These are phyloP conservation scores for Malus hybrid DNA, from an alignment of 331 rosid genomes.

Conservation along the genomic window DNA sequence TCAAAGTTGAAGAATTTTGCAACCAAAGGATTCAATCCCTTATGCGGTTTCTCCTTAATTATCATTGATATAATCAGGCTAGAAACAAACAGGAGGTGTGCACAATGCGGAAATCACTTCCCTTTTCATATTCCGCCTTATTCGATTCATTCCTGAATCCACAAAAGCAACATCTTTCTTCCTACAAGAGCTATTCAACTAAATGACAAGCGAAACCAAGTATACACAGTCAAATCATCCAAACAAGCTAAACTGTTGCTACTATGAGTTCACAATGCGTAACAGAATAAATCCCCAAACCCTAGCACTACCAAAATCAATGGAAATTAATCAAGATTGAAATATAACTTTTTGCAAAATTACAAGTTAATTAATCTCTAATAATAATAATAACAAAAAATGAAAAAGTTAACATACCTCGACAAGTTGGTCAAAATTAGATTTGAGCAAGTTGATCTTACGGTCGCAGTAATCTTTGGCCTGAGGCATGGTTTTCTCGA, in stretches of 20 bases:
- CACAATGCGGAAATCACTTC: no score
- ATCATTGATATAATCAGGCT: no score
- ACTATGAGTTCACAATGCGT: background rate
- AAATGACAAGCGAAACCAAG: background rate
- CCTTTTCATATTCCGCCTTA: no score
- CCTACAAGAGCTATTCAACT: background rate
- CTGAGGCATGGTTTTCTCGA: constrained; percentile 84
- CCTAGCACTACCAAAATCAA: background rate
- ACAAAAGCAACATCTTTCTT: background rate
- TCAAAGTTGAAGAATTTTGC: background rate
- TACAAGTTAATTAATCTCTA: background rate
- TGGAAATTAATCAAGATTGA: background rate
- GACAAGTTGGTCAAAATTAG: constrained; percentile 86
- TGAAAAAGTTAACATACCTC: constrained; percentile 32
- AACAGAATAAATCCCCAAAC: background rate
- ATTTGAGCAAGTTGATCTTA: constrained; percentile 75
- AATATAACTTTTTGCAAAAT: background rate
- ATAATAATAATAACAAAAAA: background rate
- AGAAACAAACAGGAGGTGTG: no score
- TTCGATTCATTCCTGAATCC: background rate
- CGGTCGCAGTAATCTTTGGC: constrained; percentile 89
- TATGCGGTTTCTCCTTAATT: background rate
- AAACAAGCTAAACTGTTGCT: background rate
- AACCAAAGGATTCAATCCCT: background rate
- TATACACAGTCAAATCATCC: background rate